Conservation (phyloP, 208 protist species). For the Trypanosoma conorhini region DNA sequence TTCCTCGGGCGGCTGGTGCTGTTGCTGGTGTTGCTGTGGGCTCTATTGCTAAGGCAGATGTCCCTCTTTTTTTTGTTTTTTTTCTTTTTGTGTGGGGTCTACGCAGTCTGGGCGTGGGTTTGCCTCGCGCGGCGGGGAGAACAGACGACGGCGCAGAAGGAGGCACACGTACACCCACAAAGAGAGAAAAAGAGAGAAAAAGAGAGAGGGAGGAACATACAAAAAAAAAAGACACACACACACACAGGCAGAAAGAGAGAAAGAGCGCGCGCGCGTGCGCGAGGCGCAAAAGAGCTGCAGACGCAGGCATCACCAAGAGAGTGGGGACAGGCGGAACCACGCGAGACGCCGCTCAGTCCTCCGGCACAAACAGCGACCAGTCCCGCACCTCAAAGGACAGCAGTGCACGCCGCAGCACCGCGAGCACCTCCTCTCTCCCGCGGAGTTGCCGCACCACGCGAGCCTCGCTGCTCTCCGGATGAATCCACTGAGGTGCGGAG, state of each 20-base stretch:
- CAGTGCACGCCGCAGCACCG: conserved; percentile 35
- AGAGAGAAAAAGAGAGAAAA: conserved; percentile 20
- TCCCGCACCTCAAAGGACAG: conserved; percentile 47
- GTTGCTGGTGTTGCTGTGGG: neutral
- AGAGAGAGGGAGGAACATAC: conserved; percentile 20
- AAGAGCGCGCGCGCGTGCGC: too few relatives aligned
- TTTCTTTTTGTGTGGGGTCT: neutral
- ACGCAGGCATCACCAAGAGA: too few relatives aligned
- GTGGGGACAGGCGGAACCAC: too few relatives aligned
- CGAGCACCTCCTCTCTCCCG: conserved; percentile 37
- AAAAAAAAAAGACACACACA: conserved; percentile 8
- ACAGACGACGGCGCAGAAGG: conserved; percentile 14
- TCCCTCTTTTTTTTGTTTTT: neutral
- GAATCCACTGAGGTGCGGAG: conserved; percentile 50
- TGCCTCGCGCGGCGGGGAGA: neutral
- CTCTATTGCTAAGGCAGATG: neutral
- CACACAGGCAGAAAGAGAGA: neutral
- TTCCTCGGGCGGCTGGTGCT: neutral
- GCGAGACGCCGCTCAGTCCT: conserved; percentile 33
- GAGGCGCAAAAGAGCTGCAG: too few relatives aligned
- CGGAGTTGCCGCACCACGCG: conserved; percentile 41
- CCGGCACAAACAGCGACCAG: conserved; percentile 70
- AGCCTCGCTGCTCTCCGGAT: conserved; percentile 67
- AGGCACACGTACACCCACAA: conserved; percentile 4
- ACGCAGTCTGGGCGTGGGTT: neutral